Percentiles rank a stretch among this genome's conserved stretches.
phyloP scores from a whole-genome alignment of 768 basidiomycete species.

The Symmetrospora coprosmae region DNA sequence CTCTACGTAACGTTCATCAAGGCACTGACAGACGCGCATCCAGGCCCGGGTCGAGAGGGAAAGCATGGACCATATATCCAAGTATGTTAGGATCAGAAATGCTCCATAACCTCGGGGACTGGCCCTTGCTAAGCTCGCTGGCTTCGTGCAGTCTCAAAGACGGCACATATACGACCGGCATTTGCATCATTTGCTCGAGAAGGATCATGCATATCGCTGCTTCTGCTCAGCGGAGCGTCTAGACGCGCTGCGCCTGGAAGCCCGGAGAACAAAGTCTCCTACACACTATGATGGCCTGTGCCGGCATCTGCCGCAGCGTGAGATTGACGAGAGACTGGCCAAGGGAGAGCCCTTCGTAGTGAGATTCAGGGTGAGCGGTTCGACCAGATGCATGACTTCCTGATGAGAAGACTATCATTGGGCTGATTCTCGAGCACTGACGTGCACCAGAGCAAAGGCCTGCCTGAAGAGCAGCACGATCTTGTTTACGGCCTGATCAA shows the following conservation, averaged over 20 bases:
- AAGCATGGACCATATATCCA: constrained; percentile 76
- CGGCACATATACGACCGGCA: constrained; percentile 68
- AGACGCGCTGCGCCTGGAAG: constrained; percentile 50
- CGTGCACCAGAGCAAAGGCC: constrained; percentile 14
- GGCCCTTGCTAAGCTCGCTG: too few species aligned
- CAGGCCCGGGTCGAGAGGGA: constrained; percentile 65
- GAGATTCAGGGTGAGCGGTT: constrained; percentile 65
- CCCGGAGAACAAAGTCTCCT: constrained; percentile 60
- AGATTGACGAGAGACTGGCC: constrained; percentile 56
- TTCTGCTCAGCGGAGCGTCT: constrained; percentile 73
- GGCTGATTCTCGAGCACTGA: background rate
- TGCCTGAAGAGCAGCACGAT: constrained; percentile 5
- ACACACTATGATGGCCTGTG: constrained; percentile 78
- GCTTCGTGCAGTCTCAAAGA: constrained; percentile 52
- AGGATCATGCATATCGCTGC: constrained; percentile 81
- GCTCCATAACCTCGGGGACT: too few species aligned
- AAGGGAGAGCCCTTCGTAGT: constrained; percentile 68
- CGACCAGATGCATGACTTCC: too few species aligned
- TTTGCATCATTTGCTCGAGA: constrained; percentile 63
- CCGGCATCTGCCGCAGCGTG: constrained; percentile 70
- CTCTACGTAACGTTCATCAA: background rate
- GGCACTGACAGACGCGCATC: background rate
- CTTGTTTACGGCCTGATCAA: constrained; percentile 55
- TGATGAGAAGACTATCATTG: too few species aligned
- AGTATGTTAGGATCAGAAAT: constrained; percentile 39